phyloP scores from a whole-genome alignment of 1,284 basidiomycete species.

The Ustilago trichophora region DNA sequence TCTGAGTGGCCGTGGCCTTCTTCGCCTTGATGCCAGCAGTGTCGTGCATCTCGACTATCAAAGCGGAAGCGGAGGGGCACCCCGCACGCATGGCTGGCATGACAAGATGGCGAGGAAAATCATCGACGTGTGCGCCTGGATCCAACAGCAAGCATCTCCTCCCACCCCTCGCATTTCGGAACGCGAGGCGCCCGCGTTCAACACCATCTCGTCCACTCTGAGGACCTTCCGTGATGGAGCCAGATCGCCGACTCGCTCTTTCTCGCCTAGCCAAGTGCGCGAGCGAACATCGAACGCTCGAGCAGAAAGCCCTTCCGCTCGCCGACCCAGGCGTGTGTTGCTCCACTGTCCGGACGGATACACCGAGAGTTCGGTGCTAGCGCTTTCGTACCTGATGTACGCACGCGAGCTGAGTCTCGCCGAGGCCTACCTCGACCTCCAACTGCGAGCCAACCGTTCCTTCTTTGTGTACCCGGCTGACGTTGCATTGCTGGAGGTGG shows the following conservation, averaged over 20 bases:
- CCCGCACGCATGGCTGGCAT: constrained; percentile 3
- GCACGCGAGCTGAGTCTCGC: constrained; percentile 76
- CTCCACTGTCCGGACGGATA: constrained; percentile 67
- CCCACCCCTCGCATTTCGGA: background rate
- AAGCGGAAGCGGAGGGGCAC: background rate
- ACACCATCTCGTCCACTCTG: constrained; percentile 15
- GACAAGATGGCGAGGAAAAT: constrained; percentile 41
- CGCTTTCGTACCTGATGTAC: constrained; percentile 87
- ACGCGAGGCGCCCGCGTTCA: constrained; percentile 14
- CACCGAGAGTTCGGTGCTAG: constrained; percentile 89
- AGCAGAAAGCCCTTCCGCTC: background rate
- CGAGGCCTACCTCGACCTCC: constrained; percentile 82
- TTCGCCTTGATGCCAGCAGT: constrained; percentile 40
- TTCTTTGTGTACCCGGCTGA: constrained; percentile 94
- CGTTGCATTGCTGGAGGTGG: constrained; percentile 76
- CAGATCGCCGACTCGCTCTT: constrained; percentile 27
- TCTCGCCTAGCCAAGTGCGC: constrained; percentile 22
- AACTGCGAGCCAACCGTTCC: constrained; percentile 72
- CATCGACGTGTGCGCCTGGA: constrained; percentile 64
- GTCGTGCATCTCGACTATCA: constrained; percentile 63
- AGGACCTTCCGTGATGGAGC: constrained; percentile 25
- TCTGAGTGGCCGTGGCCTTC: constrained; percentile 7
- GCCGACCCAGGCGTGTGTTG: constrained; percentile 45
- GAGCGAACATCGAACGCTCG: constrained; percentile 11
- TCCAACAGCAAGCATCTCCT: constrained; percentile 60